Base-by-base conservation (phyloP, 495 filamentous ascomycete species). In the Cercophora newfieldiana region DNA sequence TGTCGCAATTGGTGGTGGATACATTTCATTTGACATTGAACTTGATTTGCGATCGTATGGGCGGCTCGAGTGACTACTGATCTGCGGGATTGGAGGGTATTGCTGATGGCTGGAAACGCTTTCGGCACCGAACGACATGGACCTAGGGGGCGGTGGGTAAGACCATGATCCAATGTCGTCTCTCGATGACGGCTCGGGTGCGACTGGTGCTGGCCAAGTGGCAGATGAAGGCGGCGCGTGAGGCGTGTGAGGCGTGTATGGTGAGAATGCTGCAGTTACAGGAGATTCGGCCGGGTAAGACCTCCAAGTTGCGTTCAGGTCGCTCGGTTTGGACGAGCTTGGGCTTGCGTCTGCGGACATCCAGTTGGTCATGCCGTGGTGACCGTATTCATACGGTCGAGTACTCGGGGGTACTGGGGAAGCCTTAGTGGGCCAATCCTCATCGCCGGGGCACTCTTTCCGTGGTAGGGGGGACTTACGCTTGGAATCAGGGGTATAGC, bases 71-170 rank as follows among this genome's bases (percentile, higher is more conserved):
- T 66, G 69, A 60, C 14, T 68, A 66, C 69, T 68, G 55, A 71
- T 68, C 29, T 75, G 72, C 31, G 72, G 70, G 25, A 76, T 72
- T 8, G 77, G 70, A 14, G 74, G 70, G 57, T 77, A 77, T 26
- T 71, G 74, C 44, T 70, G 69, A 24, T 74, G 75, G 53, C 67
- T 71, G 2, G 61, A 59, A 61, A 77, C 69, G 31, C 71, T 69
- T 21, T 81, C 80, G 49, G 72, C 72, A 51, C 78, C 76, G 53
- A 78, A 83, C 1, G 81, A 82, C 69, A 82, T 69, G 1, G 81
- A 82, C 30, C 81, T 74, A 24, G 75, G 65, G 4, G 77, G 74
- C 5, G 76, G 74, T 7, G 75, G 75, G 48, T 82, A 81, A 4
- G 75, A 65, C 7, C 69, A 76, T 79, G 79, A 82, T 33, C 70